Conservation (phyloP, 2,329 filamentous ascomycete genomes). For the Colletotrichum spaethianum region DNA sequence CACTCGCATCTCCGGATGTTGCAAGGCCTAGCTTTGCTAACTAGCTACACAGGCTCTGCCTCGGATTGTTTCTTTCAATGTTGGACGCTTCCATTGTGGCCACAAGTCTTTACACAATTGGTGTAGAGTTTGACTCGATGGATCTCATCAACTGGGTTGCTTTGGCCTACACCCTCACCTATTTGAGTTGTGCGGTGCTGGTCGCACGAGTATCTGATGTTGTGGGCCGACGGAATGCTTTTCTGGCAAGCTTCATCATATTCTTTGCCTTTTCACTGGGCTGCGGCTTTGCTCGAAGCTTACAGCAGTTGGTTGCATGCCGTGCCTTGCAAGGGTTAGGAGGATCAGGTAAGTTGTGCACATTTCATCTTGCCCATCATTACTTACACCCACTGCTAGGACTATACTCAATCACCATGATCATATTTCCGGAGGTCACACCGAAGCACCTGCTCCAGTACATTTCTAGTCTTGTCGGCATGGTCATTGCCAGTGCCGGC, state of each 20-base stretch:
- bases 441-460: conserved; percentile 56
- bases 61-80: conserved; percentile 70
- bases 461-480: conserved; percentile 63
- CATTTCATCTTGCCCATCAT: conserved; percentile 27
- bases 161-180: conserved; percentile 69
- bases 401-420: conserved; percentile 70
- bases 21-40: neutral
- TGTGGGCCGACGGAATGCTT: conserved; percentile 66
- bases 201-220: conserved; percentile 70
- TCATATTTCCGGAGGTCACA: conserved; percentile 66
- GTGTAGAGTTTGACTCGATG: conserved; percentile 62
- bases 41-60: conserved; percentile 55
- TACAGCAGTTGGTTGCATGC: conserved; percentile 60
- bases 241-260: conserved; percentile 63
- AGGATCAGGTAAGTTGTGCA: conserved; percentile 58
- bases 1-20: neutral
- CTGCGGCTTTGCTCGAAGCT: conserved; percentile 62
- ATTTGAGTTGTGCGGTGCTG: conserved; percentile 70
- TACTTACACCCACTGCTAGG: conserved; percentile 49
- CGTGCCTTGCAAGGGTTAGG: conserved; percentile 61
- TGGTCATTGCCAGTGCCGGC: conserved; percentile 63
- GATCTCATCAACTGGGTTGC: conserved; percentile 67
- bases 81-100: conserved; percentile 74
- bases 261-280: conserved; percentile 71
- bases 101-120: conserved; percentile 70